Evolutionary conservation across 495 filamentous ascomycete genomes (phyloP), one percentile per base, ranked within the genome.

Genomic region (Talaromyces thailandensis): DNA sequence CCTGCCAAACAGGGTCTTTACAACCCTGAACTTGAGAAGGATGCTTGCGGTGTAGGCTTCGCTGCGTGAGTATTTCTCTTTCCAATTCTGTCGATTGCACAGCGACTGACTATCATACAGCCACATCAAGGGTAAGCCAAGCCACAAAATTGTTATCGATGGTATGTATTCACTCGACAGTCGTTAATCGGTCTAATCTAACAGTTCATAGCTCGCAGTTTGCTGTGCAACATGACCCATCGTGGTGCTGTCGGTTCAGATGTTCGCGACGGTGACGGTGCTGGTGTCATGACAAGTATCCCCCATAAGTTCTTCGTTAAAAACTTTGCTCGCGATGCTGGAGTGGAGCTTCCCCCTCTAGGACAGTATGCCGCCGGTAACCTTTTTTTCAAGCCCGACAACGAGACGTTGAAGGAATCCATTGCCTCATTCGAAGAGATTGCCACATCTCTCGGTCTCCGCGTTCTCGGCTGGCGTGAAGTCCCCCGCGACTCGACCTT

Each of bases 211-310:
- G 92, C 94, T 58, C 88, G 91, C 64, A 93, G 92, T 73, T 82
- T 99, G 50, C 86, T 99, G 62, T 99, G 95, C 79, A 99, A 99
- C 82, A 99, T 99, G 94, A 98, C 94, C 83, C 94, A 99, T 79
- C 88, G 94, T 71, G 94, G 94, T 79, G 94, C 94, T 61, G 94
- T 99, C 68, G 94, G 94, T 62, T 98, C 94, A 11, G 94, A 99
- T 81, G 92, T 91, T 61, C 89, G 94, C 75, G 94, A 99, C 74
- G 94, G 94, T 67, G 94, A 99, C 69, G 94, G 94, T 73, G 94
- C 94, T 64, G 94, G 94, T 81, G 93, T 98, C 66, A 99, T 99
- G 94, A 98, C 94, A 62, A 97, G 93, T 40, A 96, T 99, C 68
- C 94, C 94, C 16, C 94, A 99, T 81, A 95, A 87, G 73, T 99